Evolutionary conservation across 805 yeast species (phyloP), one percentile per base, ranked within the genome.

Genomic region (Pichia heedii): DNA sequence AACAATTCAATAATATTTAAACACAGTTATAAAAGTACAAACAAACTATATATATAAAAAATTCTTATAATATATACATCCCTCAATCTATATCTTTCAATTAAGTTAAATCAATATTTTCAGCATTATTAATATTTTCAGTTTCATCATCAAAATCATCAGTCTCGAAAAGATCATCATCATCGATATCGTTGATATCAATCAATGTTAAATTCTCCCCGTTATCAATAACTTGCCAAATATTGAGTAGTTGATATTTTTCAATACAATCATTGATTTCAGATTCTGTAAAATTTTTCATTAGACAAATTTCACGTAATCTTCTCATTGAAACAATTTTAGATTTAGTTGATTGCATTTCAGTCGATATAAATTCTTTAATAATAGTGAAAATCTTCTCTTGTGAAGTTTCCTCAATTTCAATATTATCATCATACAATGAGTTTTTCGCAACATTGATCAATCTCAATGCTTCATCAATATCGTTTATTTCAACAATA

Each of bases 401-500:
- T 5, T 78, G 71, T 8, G 79, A 73, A 41, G 84, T 74, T 54
- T 85, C 94, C 49, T 77, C 85, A 34, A 69, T 63, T 24, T 65
- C 67, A 16, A 58, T 63, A 48, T 66, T 69, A 38, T 71, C 76
- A 35, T 74, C 77, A 50, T 75, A 74, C 54, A 90, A 71, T 8
- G 96, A 83, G 46, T 83, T 79, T 63, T 89, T 85, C n/a, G 96
- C 86, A 13, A 85, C 95, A 54, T 81, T 81, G 45, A 81, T 70
- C 52, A 93, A 73, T 56, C 98, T 76, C 56, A 93, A 68, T 0
- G 98, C 96, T 66, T 93, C 99, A 57, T 93, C 97, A 34, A 93
- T 96, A 63, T 93, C 97, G 45, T 77, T 84, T 36, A 71, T 66
- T 27, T 69, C 71, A 8, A 93, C 97, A 18, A 58, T 65, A 49